Conservation (phyloP, 306 rosid genomes). For the Trifolium dubium region DNA sequence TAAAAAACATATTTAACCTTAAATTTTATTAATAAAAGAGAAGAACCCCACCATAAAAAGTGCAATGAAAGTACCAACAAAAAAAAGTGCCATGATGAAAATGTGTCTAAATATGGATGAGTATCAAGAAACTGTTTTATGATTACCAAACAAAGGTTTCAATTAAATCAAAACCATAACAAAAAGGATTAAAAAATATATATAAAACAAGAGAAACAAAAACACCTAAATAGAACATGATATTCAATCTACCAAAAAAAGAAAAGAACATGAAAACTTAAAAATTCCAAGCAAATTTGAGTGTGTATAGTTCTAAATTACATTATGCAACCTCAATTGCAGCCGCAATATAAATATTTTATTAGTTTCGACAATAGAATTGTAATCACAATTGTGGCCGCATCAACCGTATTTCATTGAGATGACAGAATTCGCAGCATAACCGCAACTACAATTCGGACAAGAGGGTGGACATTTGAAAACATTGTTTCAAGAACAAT, state of each 20-base stretch:
- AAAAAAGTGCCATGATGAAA: too few species aligned
- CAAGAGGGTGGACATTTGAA: not conserved
- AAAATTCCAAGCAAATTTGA: too few species aligned
- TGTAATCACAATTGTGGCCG: too few species aligned
- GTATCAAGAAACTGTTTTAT: constrained; percentile 4
- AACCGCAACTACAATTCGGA: not conserved
- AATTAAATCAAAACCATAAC: not conserved
- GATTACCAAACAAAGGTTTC: not conserved
- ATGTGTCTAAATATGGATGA: constrained; percentile 26
- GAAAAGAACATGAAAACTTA: not conserved
- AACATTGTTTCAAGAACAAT: not conserved
- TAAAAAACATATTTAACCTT: too few species aligned
- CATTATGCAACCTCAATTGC: too few species aligned
- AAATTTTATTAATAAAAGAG: not conserved
- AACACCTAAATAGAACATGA: not conserved
- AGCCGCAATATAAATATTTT: too few species aligned
- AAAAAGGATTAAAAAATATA: not conserved
- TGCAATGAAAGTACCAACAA: not conserved
- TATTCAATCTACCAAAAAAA: too few species aligned
- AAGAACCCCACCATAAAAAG: not conserved
- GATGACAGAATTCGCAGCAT: not conserved
- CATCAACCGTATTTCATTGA: not conserved
- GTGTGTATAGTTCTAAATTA: not conserved
- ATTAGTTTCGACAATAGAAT: too few species aligned
- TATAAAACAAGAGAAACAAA: not conserved